phyloP scores from a whole-genome alignment of 495 filamentous ascomycete genomes.

The Amphirosellinia nigrospora region DNA sequence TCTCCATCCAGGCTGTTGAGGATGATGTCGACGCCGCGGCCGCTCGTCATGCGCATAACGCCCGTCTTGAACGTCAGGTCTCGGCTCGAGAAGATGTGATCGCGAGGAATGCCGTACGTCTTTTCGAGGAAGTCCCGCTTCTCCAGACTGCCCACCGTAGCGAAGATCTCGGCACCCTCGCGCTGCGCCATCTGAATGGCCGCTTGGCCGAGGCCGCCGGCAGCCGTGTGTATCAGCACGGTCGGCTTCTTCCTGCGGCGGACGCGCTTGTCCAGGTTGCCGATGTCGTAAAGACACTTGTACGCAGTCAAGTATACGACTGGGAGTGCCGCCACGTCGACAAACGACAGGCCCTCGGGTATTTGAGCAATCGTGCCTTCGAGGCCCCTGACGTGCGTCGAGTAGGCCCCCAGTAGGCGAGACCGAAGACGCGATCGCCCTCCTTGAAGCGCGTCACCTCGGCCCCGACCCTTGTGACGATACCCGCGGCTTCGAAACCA shows the following conservation, averaged over 20 bases:
- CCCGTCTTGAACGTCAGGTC: background rate
- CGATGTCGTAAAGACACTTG: background rate
- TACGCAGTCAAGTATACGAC: background rate
- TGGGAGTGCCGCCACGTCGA: background rate
- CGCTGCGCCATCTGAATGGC: background rate
- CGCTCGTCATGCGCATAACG: slow-evolving; percentile 29
- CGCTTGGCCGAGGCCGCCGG: background rate
- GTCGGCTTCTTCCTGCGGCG: background rate
- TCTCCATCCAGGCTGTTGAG: slow-evolving; percentile 56
- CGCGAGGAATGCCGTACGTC: background rate
- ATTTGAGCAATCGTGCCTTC: background rate
- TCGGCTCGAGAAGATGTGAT: background rate
- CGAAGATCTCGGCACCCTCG: slow-evolving; percentile 11
- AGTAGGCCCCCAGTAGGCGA: background rate
- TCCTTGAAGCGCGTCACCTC: background rate
- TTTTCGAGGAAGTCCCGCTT: slow-evolving; percentile 39
- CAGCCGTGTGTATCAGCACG: background rate
- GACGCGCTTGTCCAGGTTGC: slow-evolving; percentile 41
- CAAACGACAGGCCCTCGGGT: background rate
- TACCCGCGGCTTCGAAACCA: background rate
- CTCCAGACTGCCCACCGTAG: slow-evolving; percentile 48
- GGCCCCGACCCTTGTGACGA: background rate
- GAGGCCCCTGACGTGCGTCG: background rate
- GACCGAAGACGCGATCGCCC: background rate
- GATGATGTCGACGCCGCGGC: slow-evolving; percentile 39